Evolutionary conservation across 768 basidiomycete genomes (phyloP), one percentile per base, ranked within the genome.

Genomic region (Phallus indusiatus): DNA sequence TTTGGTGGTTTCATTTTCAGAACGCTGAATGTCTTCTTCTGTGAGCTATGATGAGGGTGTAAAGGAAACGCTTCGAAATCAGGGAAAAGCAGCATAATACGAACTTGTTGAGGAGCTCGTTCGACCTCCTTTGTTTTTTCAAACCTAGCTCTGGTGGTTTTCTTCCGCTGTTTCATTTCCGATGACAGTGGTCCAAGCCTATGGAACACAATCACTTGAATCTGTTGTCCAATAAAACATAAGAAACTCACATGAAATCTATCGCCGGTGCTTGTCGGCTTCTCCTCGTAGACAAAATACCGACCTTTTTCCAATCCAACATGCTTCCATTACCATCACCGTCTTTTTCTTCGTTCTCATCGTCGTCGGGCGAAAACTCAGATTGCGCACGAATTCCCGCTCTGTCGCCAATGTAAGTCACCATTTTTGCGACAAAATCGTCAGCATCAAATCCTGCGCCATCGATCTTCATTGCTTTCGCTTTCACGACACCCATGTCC

Each of bases 141-240:
- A 12, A 86, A 75, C 63, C 78, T 85, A 9, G 83, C 76, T 3
- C 90, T 81, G 63, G 85, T 86, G 1, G 67, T 72, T 0, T 75
- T 65, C 4, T 70, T 73, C 3, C 92, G 79, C 67, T 88, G 86
- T 72, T 91, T 96, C 68, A 85, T 86, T 68, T 94, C 90, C 34
- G 91, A 76, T 0, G 85, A 84, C 12, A 99, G 75, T 18, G 96
- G 95, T 1, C 96, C 96, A 22, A 94, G 78, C 93, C 95, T 97
- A 28, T 16, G 37, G 66, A 66, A 64, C 42, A 68, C 63, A 35
- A n/a, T n/a, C 16, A 34, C 12, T 18, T 24, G 37, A 34, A 12
- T 9, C 61, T 61, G 20, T 48, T 21, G 61, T 28, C 37, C 34
- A 54, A 42, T 36, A 48, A 34, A 47, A 35, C 47, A 20, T 17